Percentiles rank a stretch among this genome's conserved stretches.
These are phyloP conservation scores for Phytophthora litchii DNA, from an alignment of 352 stramenopile species.

Conservation along the genomic window DNA sequence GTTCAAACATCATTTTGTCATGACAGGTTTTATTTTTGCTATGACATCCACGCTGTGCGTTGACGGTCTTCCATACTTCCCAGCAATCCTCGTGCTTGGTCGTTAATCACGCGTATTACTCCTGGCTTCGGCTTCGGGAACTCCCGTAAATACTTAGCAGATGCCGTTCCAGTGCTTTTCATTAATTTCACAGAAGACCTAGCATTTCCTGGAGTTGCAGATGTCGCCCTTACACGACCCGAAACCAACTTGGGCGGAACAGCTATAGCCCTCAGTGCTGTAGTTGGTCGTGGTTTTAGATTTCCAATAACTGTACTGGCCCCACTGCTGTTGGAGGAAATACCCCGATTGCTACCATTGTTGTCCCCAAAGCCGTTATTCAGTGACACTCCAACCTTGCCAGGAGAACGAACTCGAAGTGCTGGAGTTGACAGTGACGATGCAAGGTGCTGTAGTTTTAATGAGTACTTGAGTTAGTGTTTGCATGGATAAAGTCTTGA, in stretches of 20 bases:
- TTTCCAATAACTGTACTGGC: constrained; percentile 4
- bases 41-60: constrained; percentile 54
- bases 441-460: constrained; percentile 37
- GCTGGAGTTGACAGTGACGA: constrained; percentile 44
- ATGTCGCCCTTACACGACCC: constrained; percentile 14
- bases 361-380: not conserved
- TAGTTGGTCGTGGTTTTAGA: constrained; percentile 20
- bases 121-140: constrained; percentile 61
- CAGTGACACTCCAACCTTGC: constrained; percentile 5
- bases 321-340: constrained; percentile 8
- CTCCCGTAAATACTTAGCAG: constrained; percentile 57
- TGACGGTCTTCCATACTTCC: constrained; percentile 34
- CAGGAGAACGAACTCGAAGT: constrained; percentile 42
- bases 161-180: constrained; percentile 9
- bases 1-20: not conserved
- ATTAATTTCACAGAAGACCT: constrained; percentile 3
- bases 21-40: not conserved
- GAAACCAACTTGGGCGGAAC: constrained; percentile 2
- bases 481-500: no score
- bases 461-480: no score
- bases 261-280: constrained; percentile 18
- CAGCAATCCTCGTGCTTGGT: constrained; percentile 24
- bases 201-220: constrained; percentile 15
- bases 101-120: constrained; percentile 41
- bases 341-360: constrained; percentile 6